Percentiles rank a stretch among this genome's conserved stretches.
Evolutionary conservation across 768 basidiomycete genomes (phyloP).

Genomic region (Lactarius akahatsu): DNA sequence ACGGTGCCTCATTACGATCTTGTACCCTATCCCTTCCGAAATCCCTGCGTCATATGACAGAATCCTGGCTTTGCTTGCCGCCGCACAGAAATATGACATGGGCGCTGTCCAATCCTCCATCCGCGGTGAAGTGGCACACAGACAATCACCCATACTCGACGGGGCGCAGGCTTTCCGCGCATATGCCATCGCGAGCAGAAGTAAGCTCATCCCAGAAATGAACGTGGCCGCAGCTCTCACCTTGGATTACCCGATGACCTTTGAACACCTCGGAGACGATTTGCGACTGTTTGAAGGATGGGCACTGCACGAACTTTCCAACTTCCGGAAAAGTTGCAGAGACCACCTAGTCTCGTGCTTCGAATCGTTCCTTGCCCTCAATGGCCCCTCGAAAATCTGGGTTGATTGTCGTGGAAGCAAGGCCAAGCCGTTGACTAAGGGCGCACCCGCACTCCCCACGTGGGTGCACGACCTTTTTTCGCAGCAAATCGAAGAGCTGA

Average conservation of each 20-base stretch:
- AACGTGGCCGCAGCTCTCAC: not conserved
- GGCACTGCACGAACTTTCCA: not conserved
- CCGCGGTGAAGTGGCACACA: not conserved
- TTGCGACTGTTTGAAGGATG: not conserved
- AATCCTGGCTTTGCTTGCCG: conserved; percentile 17
- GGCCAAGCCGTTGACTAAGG: not conserved
- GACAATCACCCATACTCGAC: not conserved
- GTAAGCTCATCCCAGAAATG: conserved; percentile 3
- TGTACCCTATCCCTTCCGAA: conserved; percentile 21
- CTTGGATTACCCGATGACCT: conserved; percentile 2
- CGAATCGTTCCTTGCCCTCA: not conserved
- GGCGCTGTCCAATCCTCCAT: conserved; percentile 1
- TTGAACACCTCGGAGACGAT: conserved; percentile 2
- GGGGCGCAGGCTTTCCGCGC: conserved; percentile 19
- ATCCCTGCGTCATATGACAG: not conserved
- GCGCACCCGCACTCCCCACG: not conserved
- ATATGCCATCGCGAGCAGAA: conserved; percentile 24
- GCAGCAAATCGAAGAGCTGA: not conserved
- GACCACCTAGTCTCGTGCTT: not conserved
- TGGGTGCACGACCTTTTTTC: not conserved
- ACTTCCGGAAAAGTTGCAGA: not conserved
- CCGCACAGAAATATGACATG: conserved; percentile 33
- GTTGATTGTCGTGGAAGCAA: fast-evolving
- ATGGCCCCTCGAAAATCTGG: not conserved
- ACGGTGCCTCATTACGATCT: conserved; percentile 20